phyloP scores from a whole-genome alignment of 129 eudicot species.

The Arctium minus region DNA sequence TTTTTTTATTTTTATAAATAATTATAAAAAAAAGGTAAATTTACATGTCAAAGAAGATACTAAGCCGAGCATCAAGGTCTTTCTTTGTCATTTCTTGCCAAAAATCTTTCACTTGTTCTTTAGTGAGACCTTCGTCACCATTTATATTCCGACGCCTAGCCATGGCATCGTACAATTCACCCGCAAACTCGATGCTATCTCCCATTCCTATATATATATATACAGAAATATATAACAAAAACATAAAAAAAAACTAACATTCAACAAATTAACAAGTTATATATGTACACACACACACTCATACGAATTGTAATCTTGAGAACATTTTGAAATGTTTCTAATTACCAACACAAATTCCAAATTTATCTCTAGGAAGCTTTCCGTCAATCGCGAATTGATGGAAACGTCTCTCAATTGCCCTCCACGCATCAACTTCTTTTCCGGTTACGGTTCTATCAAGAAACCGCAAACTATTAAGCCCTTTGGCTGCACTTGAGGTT shows the following conservation, averaged over 20 bases:
- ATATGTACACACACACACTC: neutral
- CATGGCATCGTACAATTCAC: conserved; percentile 72
- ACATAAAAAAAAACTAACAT: neutral
- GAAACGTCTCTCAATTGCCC: conserved; percentile 71
- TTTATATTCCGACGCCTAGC: conserved; percentile 58
- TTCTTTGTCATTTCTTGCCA: conserved; percentile 83
- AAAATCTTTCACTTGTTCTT: conserved; percentile 50
- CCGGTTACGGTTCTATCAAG: conserved; percentile 71
- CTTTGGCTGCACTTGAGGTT: conserved; percentile 70
- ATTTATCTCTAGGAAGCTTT: conserved; percentile 69
- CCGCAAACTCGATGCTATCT: conserved; percentile 80
- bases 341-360: conserved; percentile 86
- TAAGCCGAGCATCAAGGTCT: conserved; percentile 79
- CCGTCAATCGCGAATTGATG: conserved; percentile 52
- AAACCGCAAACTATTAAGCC: conserved; percentile 74
- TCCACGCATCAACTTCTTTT: conserved; percentile 82
- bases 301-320: too few relatives aligned
- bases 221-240: neutral
- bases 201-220: conserved; percentile 56
- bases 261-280: conserved; percentile 2
- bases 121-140: conserved; percentile 49
- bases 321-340: neutral
- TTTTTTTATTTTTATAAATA: neutral
- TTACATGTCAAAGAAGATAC: conserved; percentile 94
- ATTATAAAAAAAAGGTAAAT: neutral